phyloP scores from a whole-genome alignment of 2,329 filamentous ascomycete species.

The Penicillium glabrum region DNA sequence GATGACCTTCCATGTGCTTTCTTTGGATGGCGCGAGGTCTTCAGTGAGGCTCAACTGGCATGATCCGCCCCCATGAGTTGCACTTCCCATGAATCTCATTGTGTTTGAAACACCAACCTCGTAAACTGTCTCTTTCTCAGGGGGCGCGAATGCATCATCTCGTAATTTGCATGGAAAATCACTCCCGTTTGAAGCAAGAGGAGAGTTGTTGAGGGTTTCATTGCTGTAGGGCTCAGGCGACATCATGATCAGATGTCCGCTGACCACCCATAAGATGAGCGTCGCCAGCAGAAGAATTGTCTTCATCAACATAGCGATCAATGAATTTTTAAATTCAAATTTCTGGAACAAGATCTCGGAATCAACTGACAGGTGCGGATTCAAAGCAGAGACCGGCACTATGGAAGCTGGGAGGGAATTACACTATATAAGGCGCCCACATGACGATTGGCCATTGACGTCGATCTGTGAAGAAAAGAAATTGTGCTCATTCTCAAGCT shows the following conservation, averaged over 20 bases:
- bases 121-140: slow-evolving; percentile 58
- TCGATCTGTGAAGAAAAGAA: too few species aligned
- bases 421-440: too few species aligned
- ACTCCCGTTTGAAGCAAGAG: slow-evolving; percentile 59
- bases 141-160: slow-evolving; percentile 33
- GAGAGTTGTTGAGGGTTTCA: slow-evolving; percentile 58
- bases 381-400: too few species aligned
- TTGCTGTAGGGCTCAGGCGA: slow-evolving; percentile 64
- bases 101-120: slow-evolving; percentile 61
- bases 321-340: too few species aligned
- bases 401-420: too few species aligned
- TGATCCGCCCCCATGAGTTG: slow-evolving; percentile 88
- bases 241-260: slow-evolving; percentile 75
- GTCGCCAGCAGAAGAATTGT: not conserved
- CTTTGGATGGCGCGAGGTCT: slow-evolving; percentile 65
- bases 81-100: slow-evolving; percentile 68
- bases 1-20: slow-evolving; percentile 82
- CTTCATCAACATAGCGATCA: too few species aligned
- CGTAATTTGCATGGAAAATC: slow-evolving; percentile 83
- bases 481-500: too few species aligned
- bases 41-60: slow-evolving; percentile 88
- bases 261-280: slow-evolving; percentile 42
- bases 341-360: too few species aligned
- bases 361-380: too few species aligned
- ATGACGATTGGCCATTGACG: too few species aligned